phyloP scores from a whole-genome alignment of 345 rosid species.

The Corchorus olitorius region DNA sequence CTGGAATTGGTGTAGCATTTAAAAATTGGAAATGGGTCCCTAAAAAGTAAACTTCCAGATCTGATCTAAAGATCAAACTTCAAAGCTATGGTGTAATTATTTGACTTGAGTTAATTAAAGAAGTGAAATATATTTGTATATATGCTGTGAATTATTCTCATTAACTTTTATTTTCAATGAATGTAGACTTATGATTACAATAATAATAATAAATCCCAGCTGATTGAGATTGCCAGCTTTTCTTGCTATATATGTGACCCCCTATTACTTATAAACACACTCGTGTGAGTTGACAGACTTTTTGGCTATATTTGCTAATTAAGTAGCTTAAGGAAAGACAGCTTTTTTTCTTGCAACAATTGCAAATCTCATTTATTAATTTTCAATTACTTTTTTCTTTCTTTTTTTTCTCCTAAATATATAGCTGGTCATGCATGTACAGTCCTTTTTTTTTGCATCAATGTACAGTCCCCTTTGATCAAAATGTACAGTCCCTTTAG shows the following conservation, averaged over 20 bases:
- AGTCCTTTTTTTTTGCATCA: no score
- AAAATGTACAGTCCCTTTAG: not conserved
- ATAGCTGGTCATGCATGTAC: not conserved
- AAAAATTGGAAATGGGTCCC: not conserved
- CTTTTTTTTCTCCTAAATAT: not conserved
- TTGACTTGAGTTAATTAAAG: not conserved
- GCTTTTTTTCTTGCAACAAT: not conserved
- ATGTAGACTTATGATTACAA: not conserved
- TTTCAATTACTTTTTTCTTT: not conserved
- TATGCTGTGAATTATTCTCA: conserved; percentile 9
- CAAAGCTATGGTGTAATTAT: not conserved
- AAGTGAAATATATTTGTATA: conserved; percentile 10
- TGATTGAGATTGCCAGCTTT: not conserved
- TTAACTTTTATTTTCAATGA: not conserved
- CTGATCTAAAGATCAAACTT: not conserved
- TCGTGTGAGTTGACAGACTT: not conserved
- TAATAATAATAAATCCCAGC: not conserved
- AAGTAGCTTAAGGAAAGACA: not conserved
- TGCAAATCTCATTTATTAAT: not conserved
- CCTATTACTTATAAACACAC: not conserved
- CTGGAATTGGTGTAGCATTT: not conserved
- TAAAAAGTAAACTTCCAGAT: not conserved
- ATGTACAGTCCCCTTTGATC: no score
- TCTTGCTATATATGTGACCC: not conserved
- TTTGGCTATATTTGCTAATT: not conserved